These are phyloP conservation scores for Huntiella bhutanensis DNA, from an alignment of 2,329 filamentous ascomycete genomes.

Conservation along the genomic window DNA sequence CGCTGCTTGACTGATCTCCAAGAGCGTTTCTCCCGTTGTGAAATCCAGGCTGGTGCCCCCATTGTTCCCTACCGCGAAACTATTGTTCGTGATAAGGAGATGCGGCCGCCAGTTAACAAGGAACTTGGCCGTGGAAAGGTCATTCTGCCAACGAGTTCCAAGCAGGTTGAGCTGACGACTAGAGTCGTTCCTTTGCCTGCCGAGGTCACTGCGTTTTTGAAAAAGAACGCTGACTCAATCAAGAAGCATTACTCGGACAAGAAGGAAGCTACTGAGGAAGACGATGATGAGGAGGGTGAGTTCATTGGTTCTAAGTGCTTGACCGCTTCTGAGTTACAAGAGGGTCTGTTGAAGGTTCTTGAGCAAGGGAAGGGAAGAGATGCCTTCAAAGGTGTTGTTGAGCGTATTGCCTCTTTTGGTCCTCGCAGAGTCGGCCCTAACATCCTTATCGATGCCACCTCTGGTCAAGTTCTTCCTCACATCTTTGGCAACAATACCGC, in stretches of 20 bases:
- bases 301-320: conserved; percentile 42
- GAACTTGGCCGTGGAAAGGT: conserved; percentile 72
- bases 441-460: conserved; percentile 64
- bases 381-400: conserved; percentile 55
- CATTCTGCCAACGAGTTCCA: conserved; percentile 58
- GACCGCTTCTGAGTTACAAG: conserved; percentile 57
- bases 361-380: conserved; percentile 56
- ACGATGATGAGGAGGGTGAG: conserved; percentile 25
- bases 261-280: conserved; percentile 23
- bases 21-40: conserved; percentile 82
- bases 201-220: conserved; percentile 66
- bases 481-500: conserved; percentile 32
- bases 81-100: conserved; percentile 72
- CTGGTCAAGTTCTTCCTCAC: conserved; percentile 49
- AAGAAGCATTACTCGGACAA: conserved; percentile 60
- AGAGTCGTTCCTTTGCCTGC: conserved; percentile 61
- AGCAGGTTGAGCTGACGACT: conserved; percentile 62
- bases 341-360: conserved; percentile 49
- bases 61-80: conserved; percentile 94
- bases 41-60: conserved; percentile 81
- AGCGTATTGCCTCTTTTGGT: conserved; percentile 78
- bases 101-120: conserved; percentile 73
- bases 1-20: conserved; percentile 82
- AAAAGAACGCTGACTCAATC: conserved; percentile 61
- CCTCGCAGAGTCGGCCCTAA: conserved; percentile 75